Conservation (phyloP, 495 filamentous ascomycete species). For the Tuber microsphaerosporum region DNA sequence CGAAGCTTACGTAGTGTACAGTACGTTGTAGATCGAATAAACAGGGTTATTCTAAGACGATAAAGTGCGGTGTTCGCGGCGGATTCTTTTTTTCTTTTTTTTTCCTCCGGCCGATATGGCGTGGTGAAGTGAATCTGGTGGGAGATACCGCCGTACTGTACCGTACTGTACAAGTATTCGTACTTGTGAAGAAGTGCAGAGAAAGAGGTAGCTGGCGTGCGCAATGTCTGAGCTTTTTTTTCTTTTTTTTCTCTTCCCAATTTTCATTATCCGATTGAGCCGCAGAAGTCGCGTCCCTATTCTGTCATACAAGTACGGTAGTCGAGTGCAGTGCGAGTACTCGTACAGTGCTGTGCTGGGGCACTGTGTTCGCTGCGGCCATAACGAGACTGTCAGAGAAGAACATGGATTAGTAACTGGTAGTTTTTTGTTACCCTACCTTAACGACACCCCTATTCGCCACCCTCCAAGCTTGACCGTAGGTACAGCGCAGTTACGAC, state of each 20-base stretch:
- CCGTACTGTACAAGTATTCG: too few species aligned
- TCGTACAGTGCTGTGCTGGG: too few species aligned
- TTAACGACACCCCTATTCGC: neutral
- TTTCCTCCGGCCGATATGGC: neutral
- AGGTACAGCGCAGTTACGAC: too few species aligned
- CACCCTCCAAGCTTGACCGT: too few species aligned
- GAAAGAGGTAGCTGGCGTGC: neutral
- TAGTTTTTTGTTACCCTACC: neutral
- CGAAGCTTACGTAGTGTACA: neutral
- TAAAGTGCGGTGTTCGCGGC: neutral
- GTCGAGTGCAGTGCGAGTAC: too few species aligned
- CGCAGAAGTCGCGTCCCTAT: neutral
- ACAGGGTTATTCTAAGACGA: neutral
- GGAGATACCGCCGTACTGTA: too few species aligned
- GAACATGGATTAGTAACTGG: too few species aligned
- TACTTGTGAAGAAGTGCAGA: neutral
- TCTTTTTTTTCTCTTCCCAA: neutral
- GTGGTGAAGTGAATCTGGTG: too few species aligned
- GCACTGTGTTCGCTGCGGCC: too few species aligned
- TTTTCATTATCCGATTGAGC: neutral
- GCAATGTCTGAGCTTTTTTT: neutral
- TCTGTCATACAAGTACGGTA: too few species aligned
- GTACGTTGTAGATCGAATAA: neutral
- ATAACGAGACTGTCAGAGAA: too few species aligned
- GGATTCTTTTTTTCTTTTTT: neutral